These are phyloP conservation scores for Zopfia rhizophila DNA, from an alignment of 2,329 filamentous ascomycete genomes.

Conservation along the genomic window DNA sequence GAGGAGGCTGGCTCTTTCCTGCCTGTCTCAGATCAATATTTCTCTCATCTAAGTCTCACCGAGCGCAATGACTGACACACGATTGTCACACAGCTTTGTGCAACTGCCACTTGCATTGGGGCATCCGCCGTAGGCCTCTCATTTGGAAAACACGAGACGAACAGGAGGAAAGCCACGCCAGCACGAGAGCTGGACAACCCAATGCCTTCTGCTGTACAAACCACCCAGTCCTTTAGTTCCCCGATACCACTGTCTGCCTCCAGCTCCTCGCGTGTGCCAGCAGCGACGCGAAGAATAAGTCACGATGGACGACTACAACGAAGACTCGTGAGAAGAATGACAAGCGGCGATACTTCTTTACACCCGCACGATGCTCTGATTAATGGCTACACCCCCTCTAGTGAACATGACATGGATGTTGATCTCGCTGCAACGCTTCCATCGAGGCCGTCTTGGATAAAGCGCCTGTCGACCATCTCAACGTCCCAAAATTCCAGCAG, in stretches of 20 bases:
- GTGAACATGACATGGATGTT: constrained; percentile 35
- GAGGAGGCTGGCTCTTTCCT: constrained; percentile 35
- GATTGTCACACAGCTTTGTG: constrained; percentile 65
- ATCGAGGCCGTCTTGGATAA: constrained; percentile 73
- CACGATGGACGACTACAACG: constrained; percentile 43
- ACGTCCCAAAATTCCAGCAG: constrained; percentile 72
- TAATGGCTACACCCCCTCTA: constrained; percentile 30
- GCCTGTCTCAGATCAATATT: constrained; percentile 36
- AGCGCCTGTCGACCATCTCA: constrained; percentile 74
- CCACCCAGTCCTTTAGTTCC: constrained; percentile 34
- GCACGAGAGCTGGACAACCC: constrained; percentile 42
- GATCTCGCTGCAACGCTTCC: constrained; percentile 41
- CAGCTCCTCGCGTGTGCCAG: constrained; percentile 36
- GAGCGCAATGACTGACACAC: constrained; percentile 49
- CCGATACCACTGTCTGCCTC: constrained; percentile 32
- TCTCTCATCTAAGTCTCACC: constrained; percentile 35
- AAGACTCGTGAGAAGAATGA: constrained; percentile 47
- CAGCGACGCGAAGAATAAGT: constrained; percentile 32
- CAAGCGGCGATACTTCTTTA: constrained; percentile 36
- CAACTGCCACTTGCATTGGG: constrained; percentile 68
- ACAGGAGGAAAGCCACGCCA: constrained; percentile 52
- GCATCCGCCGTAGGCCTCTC: constrained; percentile 69
- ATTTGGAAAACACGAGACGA: constrained; percentile 63
- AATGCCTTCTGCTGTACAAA: constrained; percentile 43
- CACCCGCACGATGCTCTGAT: constrained; percentile 29